Evolutionary conservation across 2,329 filamentous ascomycete species (phyloP).

Genomic region (Diaporthe caulivora): DNA sequence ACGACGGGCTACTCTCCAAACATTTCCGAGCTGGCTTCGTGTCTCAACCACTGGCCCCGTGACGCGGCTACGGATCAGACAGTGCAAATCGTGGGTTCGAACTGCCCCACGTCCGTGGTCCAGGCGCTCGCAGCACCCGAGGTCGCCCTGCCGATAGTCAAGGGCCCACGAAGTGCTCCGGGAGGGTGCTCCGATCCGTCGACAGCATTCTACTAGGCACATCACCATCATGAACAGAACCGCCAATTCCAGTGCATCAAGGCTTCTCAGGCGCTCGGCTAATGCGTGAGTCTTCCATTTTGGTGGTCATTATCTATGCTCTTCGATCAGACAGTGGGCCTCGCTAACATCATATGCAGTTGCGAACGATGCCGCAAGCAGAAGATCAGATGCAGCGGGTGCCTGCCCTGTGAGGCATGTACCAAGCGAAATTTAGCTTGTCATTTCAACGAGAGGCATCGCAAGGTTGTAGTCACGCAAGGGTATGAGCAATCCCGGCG

Average conservation of each 20-base stretch:
- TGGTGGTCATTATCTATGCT: no score
- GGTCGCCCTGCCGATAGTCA: background rate
- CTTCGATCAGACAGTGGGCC: background rate
- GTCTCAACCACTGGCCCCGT: background rate
- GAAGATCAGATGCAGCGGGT: slow-evolving; percentile 59
- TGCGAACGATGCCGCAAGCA: slow-evolving; percentile 58
- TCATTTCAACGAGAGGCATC: slow-evolving; percentile 58
- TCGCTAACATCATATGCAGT: slow-evolving; percentile 45
- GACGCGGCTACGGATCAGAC: slow-evolving; percentile 11
- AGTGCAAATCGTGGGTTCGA: slow-evolving; percentile 3
- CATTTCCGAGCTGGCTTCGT: background rate
- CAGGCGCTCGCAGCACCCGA: slow-evolving; percentile 10
- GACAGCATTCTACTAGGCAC: background rate
- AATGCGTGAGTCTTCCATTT: background rate
- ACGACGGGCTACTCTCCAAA: background rate
- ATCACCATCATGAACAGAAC: slow-evolving; percentile 1
- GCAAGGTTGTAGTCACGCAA: slow-evolving; percentile 62
- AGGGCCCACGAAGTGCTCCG: background rate
- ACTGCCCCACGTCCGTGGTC: background rate
- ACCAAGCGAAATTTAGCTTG: slow-evolving; percentile 56
- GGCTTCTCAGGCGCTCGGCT: background rate
- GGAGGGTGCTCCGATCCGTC: background rate
- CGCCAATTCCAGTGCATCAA: slow-evolving; percentile 8
- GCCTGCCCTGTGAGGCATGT: slow-evolving; percentile 57
- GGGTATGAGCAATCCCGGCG: slow-evolving; percentile 50